phyloP scores from a whole-genome alignment of 2,329 filamentous ascomycete genomes.

The Monosporascus sp. region DNA sequence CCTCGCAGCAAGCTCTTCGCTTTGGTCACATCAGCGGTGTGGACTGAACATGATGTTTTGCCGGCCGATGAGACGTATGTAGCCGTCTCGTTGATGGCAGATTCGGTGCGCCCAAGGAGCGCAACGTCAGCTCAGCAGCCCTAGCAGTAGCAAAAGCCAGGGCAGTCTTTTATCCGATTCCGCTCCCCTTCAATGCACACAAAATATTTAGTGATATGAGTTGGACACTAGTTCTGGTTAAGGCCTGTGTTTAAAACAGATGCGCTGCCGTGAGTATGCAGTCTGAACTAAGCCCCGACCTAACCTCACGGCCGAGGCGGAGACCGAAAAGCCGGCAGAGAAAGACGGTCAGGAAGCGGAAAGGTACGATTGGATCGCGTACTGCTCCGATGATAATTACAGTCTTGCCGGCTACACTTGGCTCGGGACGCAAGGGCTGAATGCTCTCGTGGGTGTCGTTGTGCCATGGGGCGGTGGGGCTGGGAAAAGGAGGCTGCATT shows the following conservation, averaged over 20 bases:
- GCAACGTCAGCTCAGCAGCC: conserved; percentile 3
- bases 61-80: not conserved
- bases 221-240: not conserved
- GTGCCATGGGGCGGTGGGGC: conserved; percentile 1
- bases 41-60: not conserved
- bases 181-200: conserved; percentile 3
- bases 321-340: not conserved
- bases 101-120: conserved; percentile 6
- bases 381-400: conserved; percentile 3
- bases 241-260: not conserved
- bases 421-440: conserved; percentile 2
- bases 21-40: conserved; percentile 1
- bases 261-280: too few relatives aligned
- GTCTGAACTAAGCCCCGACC: too few relatives aligned
- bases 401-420: conserved; percentile 2
- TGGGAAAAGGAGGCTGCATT: conserved; percentile 5
- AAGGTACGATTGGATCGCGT: not conserved
- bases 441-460: conserved; percentile 6
- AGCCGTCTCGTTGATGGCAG: conserved; percentile 5
- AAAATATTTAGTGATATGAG: too few relatives aligned
- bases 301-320: not conserved
- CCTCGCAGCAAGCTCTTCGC: not conserved
- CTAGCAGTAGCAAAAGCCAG: conserved; percentile 9
- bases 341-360: too few relatives aligned
- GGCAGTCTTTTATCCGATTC: conserved; percentile 7